Conservation (phyloP, 2,329 filamentous ascomycete species). For the Coniochaeta sp. region DNA sequence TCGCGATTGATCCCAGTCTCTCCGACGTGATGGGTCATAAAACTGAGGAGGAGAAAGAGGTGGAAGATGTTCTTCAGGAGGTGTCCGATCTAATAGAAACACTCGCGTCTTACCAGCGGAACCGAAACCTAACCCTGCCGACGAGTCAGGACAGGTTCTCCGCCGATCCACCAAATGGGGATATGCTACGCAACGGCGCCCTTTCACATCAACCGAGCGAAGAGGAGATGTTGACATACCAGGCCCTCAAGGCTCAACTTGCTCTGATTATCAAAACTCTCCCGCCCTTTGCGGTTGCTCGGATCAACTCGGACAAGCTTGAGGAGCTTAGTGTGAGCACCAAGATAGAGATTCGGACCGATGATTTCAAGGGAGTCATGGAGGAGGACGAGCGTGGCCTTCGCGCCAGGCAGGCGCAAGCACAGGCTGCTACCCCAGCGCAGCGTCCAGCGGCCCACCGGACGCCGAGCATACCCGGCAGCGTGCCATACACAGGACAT, state of each 20-base stretch:
- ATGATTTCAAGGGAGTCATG: constrained; percentile 71
- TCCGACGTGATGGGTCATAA: constrained; percentile 45
- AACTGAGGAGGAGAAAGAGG: constrained; percentile 49
- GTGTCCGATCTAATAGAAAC: constrained; percentile 73
- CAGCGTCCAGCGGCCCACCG: constrained; percentile 20
- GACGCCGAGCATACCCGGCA: constrained; percentile 24
- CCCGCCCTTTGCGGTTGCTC: constrained; percentile 79
- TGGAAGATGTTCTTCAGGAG: constrained; percentile 63
- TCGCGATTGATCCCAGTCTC: constrained; percentile 49
- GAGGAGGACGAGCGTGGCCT: constrained; percentile 70
- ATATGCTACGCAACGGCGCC: constrained; percentile 61
- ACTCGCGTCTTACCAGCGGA: constrained; percentile 70
- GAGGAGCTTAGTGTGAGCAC: constrained; percentile 76
- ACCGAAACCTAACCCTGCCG: constrained; percentile 64
- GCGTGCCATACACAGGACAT: constrained; percentile 27
- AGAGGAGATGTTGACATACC: constrained; percentile 56
- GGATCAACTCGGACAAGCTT: constrained; percentile 80
- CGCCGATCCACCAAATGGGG: constrained; percentile 56
- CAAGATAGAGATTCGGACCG: constrained; percentile 64
- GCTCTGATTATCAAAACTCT: constrained; percentile 65
- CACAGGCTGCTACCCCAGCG: constrained; percentile 20
- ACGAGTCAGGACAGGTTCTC: constrained; percentile 55
- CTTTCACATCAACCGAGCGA: constrained; percentile 57
- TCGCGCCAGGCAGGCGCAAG: constrained; percentile 30
- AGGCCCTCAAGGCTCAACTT: constrained; percentile 69